Evolutionary conservation across 176 grass and related monocot species (phyloP).

Genomic region (Secale cereale): DNA sequence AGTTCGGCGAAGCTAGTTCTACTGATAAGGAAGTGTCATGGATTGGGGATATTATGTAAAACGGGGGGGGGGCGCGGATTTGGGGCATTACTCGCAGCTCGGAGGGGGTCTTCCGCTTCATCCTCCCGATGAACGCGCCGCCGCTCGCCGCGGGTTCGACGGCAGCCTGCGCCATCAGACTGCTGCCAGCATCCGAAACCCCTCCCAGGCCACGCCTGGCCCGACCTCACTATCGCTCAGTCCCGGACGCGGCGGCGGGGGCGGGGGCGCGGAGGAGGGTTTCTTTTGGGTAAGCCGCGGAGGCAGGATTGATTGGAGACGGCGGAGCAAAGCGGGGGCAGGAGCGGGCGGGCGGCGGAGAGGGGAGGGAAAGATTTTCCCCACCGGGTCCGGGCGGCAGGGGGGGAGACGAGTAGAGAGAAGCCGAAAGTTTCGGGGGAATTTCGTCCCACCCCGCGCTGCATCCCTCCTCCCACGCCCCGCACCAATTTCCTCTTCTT

Average conservation of each 20-base stretch:
- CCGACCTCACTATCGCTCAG: neutral
- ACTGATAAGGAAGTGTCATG: neutral
- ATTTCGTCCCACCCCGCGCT: neutral
- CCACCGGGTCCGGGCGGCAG: neutral
- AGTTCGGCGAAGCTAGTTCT: neutral
- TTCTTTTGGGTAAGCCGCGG: neutral
- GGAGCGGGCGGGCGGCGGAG: neutral
- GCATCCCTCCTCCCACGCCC: no score
- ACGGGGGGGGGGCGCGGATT: neutral
- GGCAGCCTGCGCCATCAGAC: constrained; percentile 60
- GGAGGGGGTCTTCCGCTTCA: constrained; percentile 90
- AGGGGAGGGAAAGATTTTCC: neutral
- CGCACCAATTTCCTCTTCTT: no score
- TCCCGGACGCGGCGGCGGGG: neutral
- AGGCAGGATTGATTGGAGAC: neutral
- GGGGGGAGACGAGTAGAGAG: constrained; percentile 1
- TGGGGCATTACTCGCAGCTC: constrained; percentile 62
- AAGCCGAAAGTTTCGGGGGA: neutral
- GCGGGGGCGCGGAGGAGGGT: neutral
- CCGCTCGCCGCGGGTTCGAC: constrained; percentile 38
- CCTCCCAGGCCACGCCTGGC: neutral
- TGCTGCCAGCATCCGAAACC: neutral
- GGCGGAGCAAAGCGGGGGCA: no score
- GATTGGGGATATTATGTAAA: neutral
- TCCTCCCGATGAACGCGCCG: constrained; percentile 43